These are phyloP conservation scores for Fragaria iinumae DNA, from an alignment of 306 rosid genomes.

Conservation along the genomic window DNA sequence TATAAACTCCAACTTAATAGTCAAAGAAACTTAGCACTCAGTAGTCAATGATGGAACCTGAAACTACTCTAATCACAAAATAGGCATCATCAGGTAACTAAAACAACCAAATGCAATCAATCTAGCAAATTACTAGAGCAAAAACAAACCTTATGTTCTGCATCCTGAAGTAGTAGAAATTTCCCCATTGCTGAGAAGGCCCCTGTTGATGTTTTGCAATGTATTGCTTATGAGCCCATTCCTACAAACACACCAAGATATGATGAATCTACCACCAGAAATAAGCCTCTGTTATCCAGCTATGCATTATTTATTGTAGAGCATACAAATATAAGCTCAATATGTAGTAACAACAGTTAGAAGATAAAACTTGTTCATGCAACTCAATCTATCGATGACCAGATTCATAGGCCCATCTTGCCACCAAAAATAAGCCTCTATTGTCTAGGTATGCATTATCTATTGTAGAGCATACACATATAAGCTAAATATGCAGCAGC, in stretches of 20 bases:
- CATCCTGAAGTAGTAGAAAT: conserved; percentile 98
- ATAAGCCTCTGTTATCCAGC: neutral
- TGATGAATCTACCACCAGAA: conserved; percentile 16
- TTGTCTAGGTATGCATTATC: neutral
- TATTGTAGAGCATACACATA: neutral
- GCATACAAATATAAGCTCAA: neutral
- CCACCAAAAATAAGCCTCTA: neutral
- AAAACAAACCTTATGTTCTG: conserved; percentile 74
- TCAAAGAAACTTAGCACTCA: neutral
- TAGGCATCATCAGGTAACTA: neutral
- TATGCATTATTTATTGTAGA: neutral
- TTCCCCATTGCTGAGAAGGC: conserved; percentile 99
- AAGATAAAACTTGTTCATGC: neutral
- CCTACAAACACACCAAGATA: conserved; percentile 47
- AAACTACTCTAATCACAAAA: neutral
- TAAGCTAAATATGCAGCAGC: neutral
- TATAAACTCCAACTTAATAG: neutral
- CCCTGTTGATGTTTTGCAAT: conserved; percentile 97
- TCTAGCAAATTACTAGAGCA: neutral
- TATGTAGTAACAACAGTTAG: neutral
- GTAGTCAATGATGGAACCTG: neutral
- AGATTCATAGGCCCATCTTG: neutral
- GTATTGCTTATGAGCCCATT: conserved; percentile 99
- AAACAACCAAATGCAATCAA: neutral
- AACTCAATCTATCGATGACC: neutral